These are phyloP conservation scores for Trypanosomatidae sp. DNA, from an alignment of 208 protist species.

Conservation along the genomic window DNA sequence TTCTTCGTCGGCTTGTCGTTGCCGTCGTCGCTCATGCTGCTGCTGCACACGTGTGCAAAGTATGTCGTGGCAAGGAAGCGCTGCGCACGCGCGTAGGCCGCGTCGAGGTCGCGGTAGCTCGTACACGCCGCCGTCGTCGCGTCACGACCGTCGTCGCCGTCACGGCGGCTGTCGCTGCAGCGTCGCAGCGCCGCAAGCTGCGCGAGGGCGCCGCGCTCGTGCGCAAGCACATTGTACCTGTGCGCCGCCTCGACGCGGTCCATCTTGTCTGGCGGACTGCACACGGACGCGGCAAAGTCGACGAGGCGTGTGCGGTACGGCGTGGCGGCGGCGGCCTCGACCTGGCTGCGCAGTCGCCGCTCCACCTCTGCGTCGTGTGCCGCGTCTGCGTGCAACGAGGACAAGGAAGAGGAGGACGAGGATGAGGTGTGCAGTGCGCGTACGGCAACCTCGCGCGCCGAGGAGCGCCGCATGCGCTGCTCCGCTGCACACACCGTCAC, in stretches of 20 bases:
- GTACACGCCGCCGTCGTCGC: neutral
- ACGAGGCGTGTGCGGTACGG: conserved; percentile 35
- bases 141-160: neutral
- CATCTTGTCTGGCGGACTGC: conserved; percentile 78
- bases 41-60: conserved; percentile 64
- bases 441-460: conserved; percentile 27
- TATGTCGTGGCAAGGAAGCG: conserved; percentile 29
- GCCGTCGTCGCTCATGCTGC: neutral
- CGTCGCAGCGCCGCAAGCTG: conserved; percentile 5
- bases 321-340: conserved; percentile 23
- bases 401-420: too few species aligned
- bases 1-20: too few species aligned
- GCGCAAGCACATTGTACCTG: conserved; percentile 39
- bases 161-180: neutral
- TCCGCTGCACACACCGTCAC: conserved; percentile 56
- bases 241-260: conserved; percentile 60
- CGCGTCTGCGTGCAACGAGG: conserved; percentile 10
- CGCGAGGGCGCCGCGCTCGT: conserved; percentile 22
- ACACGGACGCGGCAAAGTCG: conserved; percentile 30
- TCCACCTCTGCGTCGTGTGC: conserved; percentile 3
- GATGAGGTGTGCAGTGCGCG: too few species aligned
- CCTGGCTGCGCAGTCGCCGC: conserved; percentile 8
- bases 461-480: conserved; percentile 37
- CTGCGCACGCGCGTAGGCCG: conserved; percentile 22
- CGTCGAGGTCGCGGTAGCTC: conserved; percentile 6